Base-by-base conservation (phyloP, 345 rosid species). In the Kernera saxatilis region DNA sequence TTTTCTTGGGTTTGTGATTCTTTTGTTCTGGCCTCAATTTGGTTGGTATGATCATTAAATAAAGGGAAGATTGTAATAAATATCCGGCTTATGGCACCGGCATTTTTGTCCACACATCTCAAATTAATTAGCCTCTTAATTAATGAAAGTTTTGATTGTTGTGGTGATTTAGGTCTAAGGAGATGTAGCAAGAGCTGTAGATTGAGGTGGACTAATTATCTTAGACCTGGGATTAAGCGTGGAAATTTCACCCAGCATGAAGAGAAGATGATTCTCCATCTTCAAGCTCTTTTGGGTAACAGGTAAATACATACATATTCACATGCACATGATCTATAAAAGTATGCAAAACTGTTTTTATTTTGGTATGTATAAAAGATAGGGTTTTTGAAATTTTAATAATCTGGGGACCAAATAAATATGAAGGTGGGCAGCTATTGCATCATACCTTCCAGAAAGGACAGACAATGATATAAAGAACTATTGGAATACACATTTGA, bases 131-230 rank as follows among this genome's bases (percentile, higher is more conserved):
- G 39, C 1, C 18, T 45, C 6, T 5, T 56, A 40, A 54, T 40
- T 54, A 55, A 25, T 45, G 26, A 35, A 23, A 18, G 2, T 15
- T 59, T 19, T 58, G 0, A 11, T 48, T 74, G 6, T 33, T 69
- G 55, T 70, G 76, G 57, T 72, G 35, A 19, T 75, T 53, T 82
- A 93, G 98, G 94, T 48, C 74, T 93, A 81, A 86, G 83, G 44
- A 87, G 98, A 76, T 93, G 98, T 90, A 91, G 97, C 63, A 93
- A 93, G 77, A 93, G 98, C 65, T 93, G 98, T 82, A 84, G 98
- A 77, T 91, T 93, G 23, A 71, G 98, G 61, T 93, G 98, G 98
- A 93, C 96, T 41, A 93, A 93, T 81, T 93, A 93, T 68, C 89
- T 93, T 39, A 70, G 96, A 59, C 98, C 98, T 0, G 98, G 98